Conservation (phyloP, 768 basidiomycete genomes). For the Scleroderma citrinum region DNA sequence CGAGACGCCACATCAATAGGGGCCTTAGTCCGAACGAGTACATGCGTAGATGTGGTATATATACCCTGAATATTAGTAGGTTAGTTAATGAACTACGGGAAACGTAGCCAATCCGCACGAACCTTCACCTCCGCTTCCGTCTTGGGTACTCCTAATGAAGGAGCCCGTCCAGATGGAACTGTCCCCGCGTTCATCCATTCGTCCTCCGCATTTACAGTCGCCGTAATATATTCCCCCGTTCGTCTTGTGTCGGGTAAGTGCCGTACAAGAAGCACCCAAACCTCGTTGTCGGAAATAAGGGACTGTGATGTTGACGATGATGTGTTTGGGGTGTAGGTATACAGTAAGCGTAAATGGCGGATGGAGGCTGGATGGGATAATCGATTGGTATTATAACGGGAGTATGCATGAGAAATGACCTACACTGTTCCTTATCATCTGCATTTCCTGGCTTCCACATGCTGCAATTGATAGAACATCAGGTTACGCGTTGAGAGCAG, state of each 20-base stretch:
- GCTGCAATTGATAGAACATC: constrained; percentile 11
- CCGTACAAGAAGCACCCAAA: constrained; percentile 80
- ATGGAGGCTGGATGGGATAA: constrained; percentile 28
- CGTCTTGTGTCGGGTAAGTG: constrained; percentile 61
- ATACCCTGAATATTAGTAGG: constrained; percentile 20
- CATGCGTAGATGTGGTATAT: constrained; percentile 44
- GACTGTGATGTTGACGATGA: neutral
- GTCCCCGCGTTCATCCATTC: constrained; percentile 27
- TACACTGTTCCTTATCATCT: constrained; percentile 26
- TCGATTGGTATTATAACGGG: neutral
- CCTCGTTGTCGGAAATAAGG: constrained; percentile 33
- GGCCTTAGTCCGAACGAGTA: constrained; percentile 25
- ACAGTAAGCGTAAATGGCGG: constrained; percentile 37
- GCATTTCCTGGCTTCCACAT: constrained; percentile 43
- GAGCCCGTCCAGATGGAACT: neutral
- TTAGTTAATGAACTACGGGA: neutral
- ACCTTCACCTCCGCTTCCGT: constrained; percentile 37
- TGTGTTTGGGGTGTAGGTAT: constrained; percentile 15
- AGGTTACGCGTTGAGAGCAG: neutral
- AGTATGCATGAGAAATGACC: constrained; percentile 17
- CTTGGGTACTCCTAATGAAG: constrained; percentile 11
- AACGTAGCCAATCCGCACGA: constrained; percentile 1
- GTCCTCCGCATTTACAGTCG: constrained; percentile 40
- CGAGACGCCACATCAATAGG: neutral
- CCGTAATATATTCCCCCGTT: constrained; percentile 61